Percentiles rank a stretch among this genome's conserved stretches.
phyloP scores from a whole-genome alignment of 805 yeast genomes.

The Candida awuae region DNA sequence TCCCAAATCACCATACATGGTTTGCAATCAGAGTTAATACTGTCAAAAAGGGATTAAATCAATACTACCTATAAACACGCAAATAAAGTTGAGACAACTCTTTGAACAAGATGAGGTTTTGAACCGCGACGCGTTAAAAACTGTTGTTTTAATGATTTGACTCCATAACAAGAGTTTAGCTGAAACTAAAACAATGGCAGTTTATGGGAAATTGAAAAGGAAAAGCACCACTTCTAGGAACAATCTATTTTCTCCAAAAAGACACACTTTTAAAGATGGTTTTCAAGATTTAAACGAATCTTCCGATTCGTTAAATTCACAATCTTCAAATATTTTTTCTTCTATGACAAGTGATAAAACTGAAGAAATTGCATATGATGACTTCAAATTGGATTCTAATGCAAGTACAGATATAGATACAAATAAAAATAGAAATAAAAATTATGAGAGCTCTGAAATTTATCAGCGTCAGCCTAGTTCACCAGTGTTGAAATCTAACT shows the following conservation, averaged over 20 bases:
- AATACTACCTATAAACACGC: no score
- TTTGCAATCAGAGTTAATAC: no score
- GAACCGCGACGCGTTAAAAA: conserved; percentile 2
- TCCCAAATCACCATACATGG: conserved; percentile 92
- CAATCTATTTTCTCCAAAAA: conserved; percentile 2
- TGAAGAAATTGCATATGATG: not conserved
- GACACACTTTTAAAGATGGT: not conserved
- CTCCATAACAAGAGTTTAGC: not conserved
- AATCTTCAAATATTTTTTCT: not conserved
- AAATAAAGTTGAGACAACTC: not conserved
- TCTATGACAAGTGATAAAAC: not conserved
- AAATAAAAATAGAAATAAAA: no score
- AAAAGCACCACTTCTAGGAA: not conserved
- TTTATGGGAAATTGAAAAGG: conserved; percentile 4
- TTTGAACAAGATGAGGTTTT: not conserved
- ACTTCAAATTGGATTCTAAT: no score
- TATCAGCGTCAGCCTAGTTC: conserved; percentile 1
- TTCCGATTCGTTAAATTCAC: not conserved
- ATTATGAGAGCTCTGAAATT: no score
- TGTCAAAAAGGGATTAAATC: no score
- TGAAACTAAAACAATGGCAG: conserved; percentile 1
- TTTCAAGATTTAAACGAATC: not conserved
- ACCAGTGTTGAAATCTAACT: not conserved
- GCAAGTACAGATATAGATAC: not conserved
- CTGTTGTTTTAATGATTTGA: no score